These are phyloP conservation scores for Staphylotrichum longicolle DNA, from an alignment of 495 filamentous ascomycete genomes.

Conservation along the genomic window DNA sequence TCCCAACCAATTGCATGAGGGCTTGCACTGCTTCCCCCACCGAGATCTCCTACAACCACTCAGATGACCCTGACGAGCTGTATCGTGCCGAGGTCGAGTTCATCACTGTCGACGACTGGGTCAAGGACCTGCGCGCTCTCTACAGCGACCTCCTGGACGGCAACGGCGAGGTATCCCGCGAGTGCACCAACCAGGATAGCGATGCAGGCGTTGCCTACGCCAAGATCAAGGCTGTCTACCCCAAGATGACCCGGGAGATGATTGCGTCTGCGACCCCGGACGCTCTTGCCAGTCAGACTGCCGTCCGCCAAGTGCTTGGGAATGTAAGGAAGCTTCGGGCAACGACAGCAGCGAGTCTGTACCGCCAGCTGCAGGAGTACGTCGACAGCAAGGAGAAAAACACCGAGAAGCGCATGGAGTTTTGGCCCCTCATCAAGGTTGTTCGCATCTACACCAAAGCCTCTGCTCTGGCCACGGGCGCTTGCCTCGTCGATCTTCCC, in stretches of 20 bases:
- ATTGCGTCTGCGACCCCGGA: slow-evolving; percentile 40
- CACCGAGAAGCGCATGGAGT: slow-evolving; percentile 47
- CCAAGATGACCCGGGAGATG: slow-evolving; percentile 48
- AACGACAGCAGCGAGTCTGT: slow-evolving; percentile 40
- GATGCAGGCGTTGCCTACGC: slow-evolving; percentile 60
- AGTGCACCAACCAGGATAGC: slow-evolving; percentile 42
- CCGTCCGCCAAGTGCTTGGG: slow-evolving; percentile 50
- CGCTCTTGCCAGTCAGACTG: slow-evolving; percentile 37
- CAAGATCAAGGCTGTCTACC: slow-evolving; percentile 66
- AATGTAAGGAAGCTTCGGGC: slow-evolving; percentile 44
- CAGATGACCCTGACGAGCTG: slow-evolving; percentile 37
- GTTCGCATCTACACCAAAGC: slow-evolving; percentile 60
- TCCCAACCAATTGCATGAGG: slow-evolving; percentile 43
- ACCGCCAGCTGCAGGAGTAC: slow-evolving; percentile 33
- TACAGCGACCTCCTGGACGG: slow-evolving; percentile 51
- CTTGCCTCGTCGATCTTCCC: slow-evolving; percentile 63
- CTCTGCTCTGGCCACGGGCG: slow-evolving; percentile 56
- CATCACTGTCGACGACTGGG: slow-evolving; percentile 54
- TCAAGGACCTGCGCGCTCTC: slow-evolving; percentile 50
- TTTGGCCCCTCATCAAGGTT: slow-evolving; percentile 66
- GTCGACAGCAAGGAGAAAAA: slow-evolving; percentile 41
- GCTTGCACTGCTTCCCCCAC: slow-evolving; percentile 68
- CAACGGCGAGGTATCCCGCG: slow-evolving; percentile 34
- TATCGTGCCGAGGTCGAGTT: slow-evolving; percentile 65
- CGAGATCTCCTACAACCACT: slow-evolving; percentile 60